These are phyloP conservation scores for Populus trichocarpa DNA, from an alignment of 441 rosid genomes.

Conservation along the genomic window DNA sequence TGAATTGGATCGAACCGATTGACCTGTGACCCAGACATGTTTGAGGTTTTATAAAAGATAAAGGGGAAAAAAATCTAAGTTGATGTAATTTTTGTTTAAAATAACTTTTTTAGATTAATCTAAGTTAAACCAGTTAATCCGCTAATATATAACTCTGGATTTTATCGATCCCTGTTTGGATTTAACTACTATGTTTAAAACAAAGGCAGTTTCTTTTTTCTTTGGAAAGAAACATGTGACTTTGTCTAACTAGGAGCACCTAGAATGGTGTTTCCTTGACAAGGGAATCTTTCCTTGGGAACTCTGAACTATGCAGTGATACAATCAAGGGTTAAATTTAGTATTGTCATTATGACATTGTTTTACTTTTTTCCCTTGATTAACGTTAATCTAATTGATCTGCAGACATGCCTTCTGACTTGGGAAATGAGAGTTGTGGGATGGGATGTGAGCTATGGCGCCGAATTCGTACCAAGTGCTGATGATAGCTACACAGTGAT, in stretches of 20 bases:
- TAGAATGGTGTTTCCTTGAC: neutral
- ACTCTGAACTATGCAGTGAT: neutral
- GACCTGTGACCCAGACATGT: no score
- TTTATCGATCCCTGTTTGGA: no score
- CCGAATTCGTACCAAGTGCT: slow-evolving; percentile 69
- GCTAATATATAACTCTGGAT: no score
- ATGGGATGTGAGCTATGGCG: slow-evolving; percentile 79
- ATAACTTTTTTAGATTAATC: no score
- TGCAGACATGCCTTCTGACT: slow-evolving; percentile 53
- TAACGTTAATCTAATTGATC: neutral
- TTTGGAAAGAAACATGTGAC: neutral
- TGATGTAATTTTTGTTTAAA: no score
- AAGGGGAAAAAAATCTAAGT: no score
- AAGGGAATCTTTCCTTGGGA: neutral
- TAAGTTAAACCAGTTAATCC: no score
- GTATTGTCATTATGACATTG: neutral
- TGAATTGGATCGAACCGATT: no score
- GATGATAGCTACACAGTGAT: slow-evolving; percentile 68
- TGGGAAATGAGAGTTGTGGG: slow-evolving; percentile 89
- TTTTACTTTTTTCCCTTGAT: no score
- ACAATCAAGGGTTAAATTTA: neutral
- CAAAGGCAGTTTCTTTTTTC: neutral
- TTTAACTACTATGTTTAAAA: no score
- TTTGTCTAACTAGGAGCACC: neutral
- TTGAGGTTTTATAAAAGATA: no score